Evolutionary conservation across 2,329 filamentous ascomycete species (phyloP), one percentile per base, ranked within the genome.

Genomic region (Penicillium sp.): DNA sequence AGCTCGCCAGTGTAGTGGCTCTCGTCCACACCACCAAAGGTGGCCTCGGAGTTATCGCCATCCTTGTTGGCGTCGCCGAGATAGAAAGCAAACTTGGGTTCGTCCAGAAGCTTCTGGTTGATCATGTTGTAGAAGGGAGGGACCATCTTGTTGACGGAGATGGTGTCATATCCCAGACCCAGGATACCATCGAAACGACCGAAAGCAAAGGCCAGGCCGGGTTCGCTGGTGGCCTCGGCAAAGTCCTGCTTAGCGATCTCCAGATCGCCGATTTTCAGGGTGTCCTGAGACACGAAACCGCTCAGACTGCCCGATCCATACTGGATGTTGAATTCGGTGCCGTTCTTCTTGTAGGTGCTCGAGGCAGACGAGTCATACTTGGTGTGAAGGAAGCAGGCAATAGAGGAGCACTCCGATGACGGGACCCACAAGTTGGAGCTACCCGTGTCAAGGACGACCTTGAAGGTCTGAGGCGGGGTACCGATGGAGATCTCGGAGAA

Each of bases 341-440:
- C 95, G 71, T 99, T 99, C 81, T 88, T 83, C 85, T 95, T 89
- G 84, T 92, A 96, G 44, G 90, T 89, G 18, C 87, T 92, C 43
- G 95, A 99, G 4, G 85, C 78, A 33, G 86, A 88, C 52, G 91
- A 94, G 76, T 97, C 91, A 79, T 97, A 99, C 79, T 95, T 99
- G 75, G 77, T 86, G 82, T 99, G 94, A 54, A 99, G 85, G 78
- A 92, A 99, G 84, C 94, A 99, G 60, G 94, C 95, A 69, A 99
- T 99, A 70, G 92, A 96, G 70, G 83, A 86, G 75, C 95, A 99
- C 69, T 90, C 81, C 51, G 84, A 80, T 22, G 92, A 96, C 35
- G 95, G 95, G 54, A 99, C 92, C 95, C 95, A 99, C 58, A 99
- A 84, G 81, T 99, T 99, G 73, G 94, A 97, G 82, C 91, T 96